Evolutionary conservation across 1,284 basidiomycete genomes (phyloP), one percentile per base, ranked within the genome.

Genomic region (Rhodotorula mucilaginosa): DNA sequence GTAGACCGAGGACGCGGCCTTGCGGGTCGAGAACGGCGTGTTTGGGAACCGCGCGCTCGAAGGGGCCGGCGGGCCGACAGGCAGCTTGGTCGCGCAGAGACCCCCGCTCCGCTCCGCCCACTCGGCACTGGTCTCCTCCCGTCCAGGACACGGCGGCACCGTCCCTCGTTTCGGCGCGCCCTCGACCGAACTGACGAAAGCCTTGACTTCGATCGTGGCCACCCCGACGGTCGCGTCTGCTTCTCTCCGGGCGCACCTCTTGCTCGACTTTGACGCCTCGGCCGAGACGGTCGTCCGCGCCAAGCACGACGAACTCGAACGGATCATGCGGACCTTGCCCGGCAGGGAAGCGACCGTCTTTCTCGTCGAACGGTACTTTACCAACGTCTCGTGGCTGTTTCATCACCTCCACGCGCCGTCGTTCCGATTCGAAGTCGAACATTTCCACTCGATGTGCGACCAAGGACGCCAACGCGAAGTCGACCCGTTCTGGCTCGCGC

Each of bases 391-490:
- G 12, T 76, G 75, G 75, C 59, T 76, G 19, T 76, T 76, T 56
- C 65, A 74, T 16, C 70, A 72, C 19, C 31, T 76, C 0, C 74
- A 76, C 26, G 64, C 68, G 0, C 63, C 61, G 0, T 58, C 68
- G 58, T 76, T 76, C 66, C 66, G 74, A 19, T 52, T 65, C 66
- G 75, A 76, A 47, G 69, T 76, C 34, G 71, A 75, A 19, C 70
- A 68, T 5, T 76, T 76, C 26, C 61, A 75, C 46, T 52, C 46
- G 23, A 47, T 78, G 39, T 74, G 65, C 64, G 69, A 72, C 47
- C 64, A 62, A 2, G 67, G 61, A 6, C 60, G 74, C 29, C 34
- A 57, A 26, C 51, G 44, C 56, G 74, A 77, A 16, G 64, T 77
- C 39, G 77, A 78, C 60, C 68, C 70, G 5, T 59, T 69, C 23